A percentile compares a stretch with the other conserved stretches of the same genome.
Conservation (phyloP, 306 rosid species). For the Quercus robur region DNA sequence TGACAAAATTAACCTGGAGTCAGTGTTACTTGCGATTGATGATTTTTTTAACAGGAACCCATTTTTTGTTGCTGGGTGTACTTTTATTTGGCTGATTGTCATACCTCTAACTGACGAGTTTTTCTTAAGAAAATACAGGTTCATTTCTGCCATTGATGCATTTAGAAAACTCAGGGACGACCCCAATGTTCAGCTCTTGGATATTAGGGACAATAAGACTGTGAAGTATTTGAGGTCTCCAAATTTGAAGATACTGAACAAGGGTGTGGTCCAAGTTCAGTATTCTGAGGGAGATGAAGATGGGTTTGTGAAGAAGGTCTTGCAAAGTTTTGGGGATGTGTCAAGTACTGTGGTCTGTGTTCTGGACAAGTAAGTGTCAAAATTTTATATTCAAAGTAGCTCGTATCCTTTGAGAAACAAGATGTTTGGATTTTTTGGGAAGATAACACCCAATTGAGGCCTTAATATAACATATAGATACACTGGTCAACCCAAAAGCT, state of each 20-base stretch:
- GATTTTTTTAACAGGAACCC: conserved; percentile 69
- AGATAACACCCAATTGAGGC: too few species aligned
- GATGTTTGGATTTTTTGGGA: neutral
- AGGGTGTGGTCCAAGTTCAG: conserved; percentile 57
- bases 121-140: conserved; percentile 64
- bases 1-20: conserved; percentile 66
- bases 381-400: neutral
- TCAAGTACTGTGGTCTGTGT: conserved; percentile 54
- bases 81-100: conserved; percentile 76
- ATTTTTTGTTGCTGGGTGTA: conserved; percentile 74
- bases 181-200: conserved; percentile 61
- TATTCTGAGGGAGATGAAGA: conserved; percentile 63
- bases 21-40: conserved; percentile 59
- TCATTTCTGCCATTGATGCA: conserved; percentile 67
- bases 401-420: neutral
- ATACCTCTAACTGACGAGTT: conserved; percentile 59
- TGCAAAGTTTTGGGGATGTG: conserved; percentile 47
- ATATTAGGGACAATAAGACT: conserved; percentile 64
- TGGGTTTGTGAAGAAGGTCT: conserved; percentile 65
- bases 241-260: conserved; percentile 64
- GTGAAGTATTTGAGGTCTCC: conserved; percentile 61
- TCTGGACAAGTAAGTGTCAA: conserved; percentile 65
- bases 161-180: conserved; percentile 69
- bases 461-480: too few species aligned
- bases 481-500: too few species aligned